Base-by-base conservation (phyloP, 257 asterid species). In the Cynanchum wilfordii region DNA sequence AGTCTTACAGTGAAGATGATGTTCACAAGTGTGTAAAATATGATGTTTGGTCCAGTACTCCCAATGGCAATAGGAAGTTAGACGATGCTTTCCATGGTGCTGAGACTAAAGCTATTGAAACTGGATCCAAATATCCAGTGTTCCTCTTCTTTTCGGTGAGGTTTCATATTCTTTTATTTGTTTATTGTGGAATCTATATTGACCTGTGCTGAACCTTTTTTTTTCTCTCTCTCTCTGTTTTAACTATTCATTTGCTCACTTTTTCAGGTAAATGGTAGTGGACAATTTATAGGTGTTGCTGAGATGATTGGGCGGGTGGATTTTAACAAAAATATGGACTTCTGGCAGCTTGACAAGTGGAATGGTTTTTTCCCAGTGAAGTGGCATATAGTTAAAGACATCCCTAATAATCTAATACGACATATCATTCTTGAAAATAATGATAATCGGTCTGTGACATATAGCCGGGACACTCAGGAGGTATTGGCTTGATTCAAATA, bases 341-440 rank as follows among this genome's bases (percentile, higher is more conserved):
- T 92, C 72, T 92, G 97, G 97, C 96, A 92, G 87, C 85, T 84
- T 15, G 95, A 92, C 71, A 92, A 92, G 82, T 92, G 97, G 97
- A 86, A 76, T 49, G 95, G 96, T 0, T 92, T 87, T 83, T 92
- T 92, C 79, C 96, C 97, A 1, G 73, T 89, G 59, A 87, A 88
- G 89, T 92, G 97, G 97, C 97, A 89, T 74, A 84, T 92, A n/a
- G 78, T 92, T 66, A 92, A 89, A 79, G 97, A 92, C 71, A 83
- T 89, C 64, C 96, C 97, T 5, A 88, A 89, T 73, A 69, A 63
- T 1, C 79, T 76, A 44, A 71, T 92, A 69, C 83, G 85, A 17
- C 93, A 92, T 82, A 92, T 92, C 58, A 80, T 80, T 73, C 88
- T 92, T 4, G 95, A 87, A 82, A 92, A 84, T 84, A 89, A 88